These are phyloP conservation scores for Annulohypoxylon moriforme DNA, from an alignment of 495 filamentous ascomycete species.

Conservation along the genomic window DNA sequence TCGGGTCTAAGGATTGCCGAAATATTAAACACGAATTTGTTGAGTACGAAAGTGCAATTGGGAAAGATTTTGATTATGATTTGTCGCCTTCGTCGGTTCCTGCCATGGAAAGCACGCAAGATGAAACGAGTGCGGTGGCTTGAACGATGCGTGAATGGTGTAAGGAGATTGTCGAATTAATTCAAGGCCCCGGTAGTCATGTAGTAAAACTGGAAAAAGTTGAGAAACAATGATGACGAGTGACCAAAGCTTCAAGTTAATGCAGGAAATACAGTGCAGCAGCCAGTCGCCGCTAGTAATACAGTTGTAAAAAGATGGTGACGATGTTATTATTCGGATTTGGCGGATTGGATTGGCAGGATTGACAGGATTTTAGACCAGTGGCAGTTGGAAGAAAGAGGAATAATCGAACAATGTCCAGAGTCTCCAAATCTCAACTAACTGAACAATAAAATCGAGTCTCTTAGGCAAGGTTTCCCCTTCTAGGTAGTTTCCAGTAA, in stretches of 20 bases:
- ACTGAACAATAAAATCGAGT: slow-evolving; percentile 14
- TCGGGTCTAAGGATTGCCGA: slow-evolving; percentile 28
- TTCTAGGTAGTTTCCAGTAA: no score
- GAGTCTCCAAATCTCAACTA: not conserved
- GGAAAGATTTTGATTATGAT: slow-evolving; percentile 31
- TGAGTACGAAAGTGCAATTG: slow-evolving; percentile 25
- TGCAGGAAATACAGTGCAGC: slow-evolving; percentile 27
- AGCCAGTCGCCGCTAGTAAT: slow-evolving; percentile 22
- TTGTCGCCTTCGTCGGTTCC: slow-evolving; percentile 29
- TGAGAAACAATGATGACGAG: slow-evolving; percentile 22
- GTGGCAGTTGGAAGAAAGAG: not conserved
- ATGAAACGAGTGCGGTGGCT: slow-evolving; percentile 38
- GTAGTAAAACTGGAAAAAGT: not conserved
- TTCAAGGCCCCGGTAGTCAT: not conserved
- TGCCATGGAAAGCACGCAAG: slow-evolving; percentile 34
- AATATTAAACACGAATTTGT: slow-evolving; percentile 17
- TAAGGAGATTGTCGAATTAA: slow-evolving; percentile 25
- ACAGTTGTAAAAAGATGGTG: slow-evolving; percentile 27
- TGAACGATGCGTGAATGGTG: not conserved
- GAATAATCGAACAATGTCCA: slow-evolving; percentile 16
- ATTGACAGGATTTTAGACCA: slow-evolving; percentile 10
- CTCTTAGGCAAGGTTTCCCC: no score
- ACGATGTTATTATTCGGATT: slow-evolving; percentile 39
- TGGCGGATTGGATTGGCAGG: slow-evolving; percentile 31
- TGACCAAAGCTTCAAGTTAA: slow-evolving; percentile 4